These are phyloP conservation scores for Fusarium keratoplasticum DNA, from an alignment of 2,329 filamentous ascomycete genomes.

Conservation along the genomic window DNA sequence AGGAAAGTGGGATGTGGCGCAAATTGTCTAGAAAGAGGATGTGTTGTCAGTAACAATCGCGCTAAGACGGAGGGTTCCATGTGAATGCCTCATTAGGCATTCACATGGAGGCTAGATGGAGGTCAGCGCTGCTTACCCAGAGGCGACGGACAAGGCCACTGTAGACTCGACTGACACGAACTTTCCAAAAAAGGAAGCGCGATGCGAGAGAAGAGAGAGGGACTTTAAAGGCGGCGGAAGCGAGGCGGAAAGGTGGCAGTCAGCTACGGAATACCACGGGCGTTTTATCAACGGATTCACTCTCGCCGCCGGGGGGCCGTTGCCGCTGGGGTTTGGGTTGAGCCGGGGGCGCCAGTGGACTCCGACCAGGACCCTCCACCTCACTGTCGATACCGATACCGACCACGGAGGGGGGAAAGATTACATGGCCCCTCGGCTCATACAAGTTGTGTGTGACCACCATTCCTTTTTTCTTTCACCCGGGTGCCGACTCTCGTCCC, in stretches of 20 bases:
- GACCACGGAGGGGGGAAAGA: neutral
- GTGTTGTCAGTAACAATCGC: constrained; percentile 31
- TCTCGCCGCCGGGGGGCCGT: constrained; percentile 3
- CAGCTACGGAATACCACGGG: constrained; percentile 29
- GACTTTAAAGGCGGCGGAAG: constrained; percentile 8
- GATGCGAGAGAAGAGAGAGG: neutral
- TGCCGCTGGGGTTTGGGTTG: constrained; percentile 19
- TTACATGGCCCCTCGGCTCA: neutral
- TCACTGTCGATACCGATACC: neutral
- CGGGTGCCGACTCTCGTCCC: constrained; percentile 10
- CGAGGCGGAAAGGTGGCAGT: constrained; percentile 9
- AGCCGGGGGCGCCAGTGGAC: neutral
- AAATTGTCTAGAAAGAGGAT: constrained; percentile 37
- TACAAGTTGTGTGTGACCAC: neutral
- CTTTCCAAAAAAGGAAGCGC: neutral
- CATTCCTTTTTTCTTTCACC: neutral
- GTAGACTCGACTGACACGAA: neutral
- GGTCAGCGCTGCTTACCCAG: neutral
- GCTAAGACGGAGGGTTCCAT: constrained; percentile 24
- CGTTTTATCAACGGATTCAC: constrained; percentile 17
- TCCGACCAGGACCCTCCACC: neutral
- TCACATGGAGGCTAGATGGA: constrained; percentile 7
- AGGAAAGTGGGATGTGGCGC: constrained; percentile 40
- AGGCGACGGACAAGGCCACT: neutral
- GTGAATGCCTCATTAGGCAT: constrained; percentile 18